Conservation (phyloP, 1,284 basidiomycete species). For the Trametes sp. region DNA sequence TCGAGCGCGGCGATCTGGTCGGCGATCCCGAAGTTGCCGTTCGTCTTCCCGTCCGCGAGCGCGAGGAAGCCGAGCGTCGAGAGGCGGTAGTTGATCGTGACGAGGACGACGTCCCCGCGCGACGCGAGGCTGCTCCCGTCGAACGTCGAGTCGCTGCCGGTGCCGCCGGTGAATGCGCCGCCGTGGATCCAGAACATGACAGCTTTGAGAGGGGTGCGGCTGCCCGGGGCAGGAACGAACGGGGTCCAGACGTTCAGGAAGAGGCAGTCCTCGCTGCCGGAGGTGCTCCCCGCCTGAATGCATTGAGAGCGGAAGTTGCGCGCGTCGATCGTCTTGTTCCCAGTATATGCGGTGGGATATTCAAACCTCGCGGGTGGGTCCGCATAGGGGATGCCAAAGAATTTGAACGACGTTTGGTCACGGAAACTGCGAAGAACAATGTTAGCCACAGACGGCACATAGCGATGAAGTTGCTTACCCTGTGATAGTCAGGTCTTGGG, state of each 20-base stretch:
- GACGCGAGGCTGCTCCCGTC: conserved; percentile 47
- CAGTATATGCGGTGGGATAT: conserved; percentile 42
- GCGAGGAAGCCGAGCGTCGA: conserved; percentile 52
- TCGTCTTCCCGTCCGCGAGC: conserved; percentile 45
- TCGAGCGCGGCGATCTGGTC: conserved; percentile 49
- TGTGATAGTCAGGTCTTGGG: conserved; percentile 36
- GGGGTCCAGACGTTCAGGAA: conserved; percentile 55
- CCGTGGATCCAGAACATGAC: conserved; percentile 57
- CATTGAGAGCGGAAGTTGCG: conserved; percentile 43
- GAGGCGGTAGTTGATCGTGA: conserved; percentile 56
- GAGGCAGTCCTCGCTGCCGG: conserved; percentile 49
- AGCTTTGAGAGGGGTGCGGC: conserved; percentile 44
- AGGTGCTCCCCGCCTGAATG: conserved; percentile 36
- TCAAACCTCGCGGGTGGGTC: conserved; percentile 42
- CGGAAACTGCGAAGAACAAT: conserved; percentile 39
- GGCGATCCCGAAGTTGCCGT: conserved; percentile 52
- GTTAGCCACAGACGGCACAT: neutral
- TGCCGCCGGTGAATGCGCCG: conserved; percentile 54
- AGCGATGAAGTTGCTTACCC: conserved; percentile 30
- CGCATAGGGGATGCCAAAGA: conserved; percentile 48
- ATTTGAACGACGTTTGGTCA: conserved; percentile 45
- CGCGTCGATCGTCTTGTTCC: conserved; percentile 40
- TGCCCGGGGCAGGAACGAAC: conserved; percentile 38
- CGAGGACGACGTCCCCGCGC: conserved; percentile 54
- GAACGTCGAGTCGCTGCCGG: conserved; percentile 37